Base-by-base conservation (phyloP, 2,329 filamentous ascomycete species). In the Arachnomyces sp. region DNA sequence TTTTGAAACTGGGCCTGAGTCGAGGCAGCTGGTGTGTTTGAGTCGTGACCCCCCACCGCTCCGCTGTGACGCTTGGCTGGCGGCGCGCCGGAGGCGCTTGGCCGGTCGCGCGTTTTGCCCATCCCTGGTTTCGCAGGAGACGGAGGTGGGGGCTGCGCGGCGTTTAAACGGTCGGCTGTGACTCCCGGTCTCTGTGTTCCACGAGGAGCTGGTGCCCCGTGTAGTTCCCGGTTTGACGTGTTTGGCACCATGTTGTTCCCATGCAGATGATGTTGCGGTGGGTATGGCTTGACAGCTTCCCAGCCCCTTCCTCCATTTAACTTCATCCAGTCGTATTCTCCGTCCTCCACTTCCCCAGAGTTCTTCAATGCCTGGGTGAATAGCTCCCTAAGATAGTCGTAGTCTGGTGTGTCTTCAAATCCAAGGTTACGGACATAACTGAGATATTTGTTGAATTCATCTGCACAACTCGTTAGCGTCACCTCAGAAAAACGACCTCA, bases 271-370 rank as follows among this genome's bases (percentile, higher is more conserved):
- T 84, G 82, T 64, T 86, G 75, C 15, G 77, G 77, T 36, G 77
- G 72, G 56, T 82, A 79, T 44, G 74, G 70, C 59, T 83, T 83
- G 64, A 81, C 85, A 44, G 77, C 79, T 67, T 94, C 87, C 86
- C 86, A 94, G 48, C 88, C 88, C 68, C 94, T 92, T 53, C 82
- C 82, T 67, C 88, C 86, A 71, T 87, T 92, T 54, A 94, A 74
- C 75, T 94, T 95, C 87, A 96, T 94, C 92, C 92, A 98, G 70
- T 98, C 92, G 65, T 96, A 98, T 64, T 96, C 90, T 58, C 92
- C 92, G 65, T 98, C 92, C 62, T 96, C 92, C 7, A 95, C 82
- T 55, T 94, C 89, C 41, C 89, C 89, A 2, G 84, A 84, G 61
- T 88, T 90, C 76, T 95, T 94, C 49, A 96, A 76, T 14, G 90